These are phyloP conservation scores for Boletus subparvulus DNA, from an alignment of 768 basidiomycete species.

Conservation along the genomic window DNA sequence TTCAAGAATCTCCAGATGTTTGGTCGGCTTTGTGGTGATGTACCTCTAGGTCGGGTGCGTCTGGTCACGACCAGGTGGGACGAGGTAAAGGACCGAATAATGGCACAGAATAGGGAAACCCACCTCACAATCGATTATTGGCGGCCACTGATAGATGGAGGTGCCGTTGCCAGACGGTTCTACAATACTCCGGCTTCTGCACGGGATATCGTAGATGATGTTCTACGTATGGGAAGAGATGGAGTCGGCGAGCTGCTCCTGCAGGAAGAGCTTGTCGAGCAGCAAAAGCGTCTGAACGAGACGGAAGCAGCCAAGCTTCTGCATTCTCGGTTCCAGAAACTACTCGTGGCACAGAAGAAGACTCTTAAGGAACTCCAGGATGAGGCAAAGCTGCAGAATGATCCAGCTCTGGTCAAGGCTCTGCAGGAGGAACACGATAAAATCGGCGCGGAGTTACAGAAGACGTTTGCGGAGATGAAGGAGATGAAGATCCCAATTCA, in stretches of 20 bases:
- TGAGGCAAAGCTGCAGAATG: constrained; percentile 10
- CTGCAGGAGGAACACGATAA: constrained; percentile 13
- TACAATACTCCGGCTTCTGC: not conserved
- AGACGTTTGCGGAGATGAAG: constrained; percentile 23
- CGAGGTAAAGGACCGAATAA: constrained; percentile 11
- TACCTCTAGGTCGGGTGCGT: not conserved
- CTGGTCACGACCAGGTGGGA: too few species aligned
- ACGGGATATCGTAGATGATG: not conserved
- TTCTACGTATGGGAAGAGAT: not conserved
- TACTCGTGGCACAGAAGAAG: constrained; percentile 17
- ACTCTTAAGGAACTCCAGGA: constrained; percentile 15
- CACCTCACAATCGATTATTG: constrained; percentile 31
- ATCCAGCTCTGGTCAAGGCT: constrained; percentile 8
- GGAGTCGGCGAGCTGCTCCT: not conserved
- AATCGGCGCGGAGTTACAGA: constrained; percentile 4
- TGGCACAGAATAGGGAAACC: constrained; percentile 15
- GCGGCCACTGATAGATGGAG: not conserved
- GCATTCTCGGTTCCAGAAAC: constrained; percentile 15
- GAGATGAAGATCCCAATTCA: constrained; percentile 16
- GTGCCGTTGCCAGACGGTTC: constrained; percentile 1
- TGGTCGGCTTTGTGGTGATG: constrained; percentile 35
- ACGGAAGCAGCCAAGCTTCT: constrained; percentile 22
- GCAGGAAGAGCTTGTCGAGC: constrained; percentile 4
- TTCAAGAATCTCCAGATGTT: constrained; percentile 36
- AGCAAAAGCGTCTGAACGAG: constrained; percentile 16